Conservation (phyloP, 495 filamentous ascomycete genomes). For the Neurospora sp. region DNA sequence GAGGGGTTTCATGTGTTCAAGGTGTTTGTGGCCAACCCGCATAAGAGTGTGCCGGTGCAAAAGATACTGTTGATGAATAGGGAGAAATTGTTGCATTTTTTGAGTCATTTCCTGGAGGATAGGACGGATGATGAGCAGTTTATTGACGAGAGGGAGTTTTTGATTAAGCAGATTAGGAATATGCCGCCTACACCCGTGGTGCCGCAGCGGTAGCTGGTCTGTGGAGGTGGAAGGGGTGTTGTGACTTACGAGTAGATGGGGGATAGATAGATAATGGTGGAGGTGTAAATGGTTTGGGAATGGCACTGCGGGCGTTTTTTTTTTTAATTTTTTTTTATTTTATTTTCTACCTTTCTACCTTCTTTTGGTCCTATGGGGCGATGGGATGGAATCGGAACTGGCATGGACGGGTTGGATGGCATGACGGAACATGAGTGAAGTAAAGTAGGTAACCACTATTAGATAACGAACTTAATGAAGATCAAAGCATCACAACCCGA, state of each 20-base stretch:
- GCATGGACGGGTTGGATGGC: background rate
- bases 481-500: background rate
- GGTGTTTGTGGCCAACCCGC: slow-evolving; percentile 96
- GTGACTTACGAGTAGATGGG: background rate
- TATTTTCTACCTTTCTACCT: background rate
- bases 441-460: background rate
- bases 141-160: slow-evolving; percentile 90
- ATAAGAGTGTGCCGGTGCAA: slow-evolving; percentile 90
- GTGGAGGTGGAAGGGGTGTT: background rate
- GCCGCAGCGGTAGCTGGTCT: slow-evolving; percentile 22
- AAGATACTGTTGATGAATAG: slow-evolving; percentile 94
- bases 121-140: slow-evolving; percentile 98
- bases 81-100: slow-evolving; percentile 76
- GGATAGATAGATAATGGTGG: background rate
- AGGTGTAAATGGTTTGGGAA: background rate
- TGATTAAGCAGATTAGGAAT: slow-evolving; percentile 86
- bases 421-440: background rate
- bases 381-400: background rate
- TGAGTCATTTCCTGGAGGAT: slow-evolving; percentile 88
- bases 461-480: background rate
- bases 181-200: slow-evolving; percentile 60
- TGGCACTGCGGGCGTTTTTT: background rate
- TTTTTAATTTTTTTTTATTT: background rate
- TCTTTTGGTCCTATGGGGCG: background rate
- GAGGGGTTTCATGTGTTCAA: slow-evolving; percentile 99